phyloP scores from a whole-genome alignment of 2,329 filamentous ascomycete species.

The Alternaria infectoria region DNA sequence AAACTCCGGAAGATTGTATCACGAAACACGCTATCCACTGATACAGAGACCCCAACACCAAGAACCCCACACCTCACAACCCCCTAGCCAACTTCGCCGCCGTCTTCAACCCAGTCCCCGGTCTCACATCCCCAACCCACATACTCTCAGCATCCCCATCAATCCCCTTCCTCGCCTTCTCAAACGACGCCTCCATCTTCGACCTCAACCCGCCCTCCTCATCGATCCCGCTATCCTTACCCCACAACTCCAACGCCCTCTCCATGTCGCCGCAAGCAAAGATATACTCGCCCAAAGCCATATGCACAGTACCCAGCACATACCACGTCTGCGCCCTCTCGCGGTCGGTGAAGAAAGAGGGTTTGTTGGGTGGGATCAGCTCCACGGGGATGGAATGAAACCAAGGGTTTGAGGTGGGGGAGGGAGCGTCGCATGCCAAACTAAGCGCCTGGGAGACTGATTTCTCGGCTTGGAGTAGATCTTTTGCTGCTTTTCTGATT shows the following conservation, averaged over 20 bases:
- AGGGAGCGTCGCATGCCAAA: slow-evolving; percentile 36
- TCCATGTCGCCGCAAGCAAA: slow-evolving; percentile 46
- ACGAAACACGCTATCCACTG: not conserved
- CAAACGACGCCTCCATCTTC: slow-evolving; percentile 34
- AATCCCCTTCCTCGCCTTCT: slow-evolving; percentile 34
- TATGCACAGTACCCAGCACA: slow-evolving; percentile 35
- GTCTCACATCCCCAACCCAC: slow-evolving; percentile 32
- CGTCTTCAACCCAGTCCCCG: slow-evolving; percentile 30
- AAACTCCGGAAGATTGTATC: not conserved
- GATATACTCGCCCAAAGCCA: slow-evolving; percentile 35
- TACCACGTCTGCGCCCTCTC: slow-evolving; percentile 42
- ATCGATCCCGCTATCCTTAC: slow-evolving; percentile 1
- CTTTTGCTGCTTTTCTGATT: slow-evolving; percentile 19
- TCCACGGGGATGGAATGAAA: slow-evolving; percentile 37
- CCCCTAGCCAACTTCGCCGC: slow-evolving; percentile 26
- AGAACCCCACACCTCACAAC: not conserved
- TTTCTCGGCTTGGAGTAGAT: slow-evolving; percentile 30
- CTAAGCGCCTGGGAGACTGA: slow-evolving; percentile 32
- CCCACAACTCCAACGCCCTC: slow-evolving; percentile 31
- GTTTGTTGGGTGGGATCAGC: slow-evolving; percentile 41
- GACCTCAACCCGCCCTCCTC: slow-evolving; percentile 10
- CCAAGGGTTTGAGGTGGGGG: slow-evolving; percentile 37
- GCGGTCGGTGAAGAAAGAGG: slow-evolving; percentile 32
- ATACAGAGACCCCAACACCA: not conserved
- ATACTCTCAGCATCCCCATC: slow-evolving; percentile 33